Base-by-base conservation (phyloP, 305 asterid genomes). In the Salvia sclarea region DNA sequence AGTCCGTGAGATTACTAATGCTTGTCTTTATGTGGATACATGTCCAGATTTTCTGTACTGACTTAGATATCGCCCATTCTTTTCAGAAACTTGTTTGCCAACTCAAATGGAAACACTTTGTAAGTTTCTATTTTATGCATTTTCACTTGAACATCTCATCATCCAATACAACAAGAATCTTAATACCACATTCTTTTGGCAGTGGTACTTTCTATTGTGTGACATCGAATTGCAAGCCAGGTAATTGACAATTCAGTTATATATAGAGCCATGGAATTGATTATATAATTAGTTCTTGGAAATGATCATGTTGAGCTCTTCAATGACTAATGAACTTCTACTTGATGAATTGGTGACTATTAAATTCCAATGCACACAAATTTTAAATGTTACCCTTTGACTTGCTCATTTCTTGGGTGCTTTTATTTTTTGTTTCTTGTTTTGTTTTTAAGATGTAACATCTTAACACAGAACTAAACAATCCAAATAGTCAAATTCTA, bases 11-110 rank as follows among this genome's bases (percentile, higher is more conserved):
- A 79, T 57, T 75, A 20, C 33, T 57, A 18, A 53, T 12, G 1
- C 12, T 30, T n/a, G n/a, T n/a, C 13, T 40, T 21, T 16, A 20
- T 18, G 16, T 52, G 41, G 10, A 55, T 20, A 13, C 14, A 60
- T 24, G 22, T 61, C 18, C 38, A 54, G 35, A 68, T 35, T n/a
- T n/a, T n/a, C 14, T 33, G 40, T 16, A 41, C 48, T 38, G n/a
- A n/a, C n/a, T 2, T 30, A 54, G 11, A 14, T 30, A 6, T 55
- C n/a, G 8, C 14, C 63, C 14, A 33, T 21, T 9, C 16, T 35
- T 74, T 64, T 55, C 85, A 83, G 87, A 70, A 84, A 87, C 73
- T 75, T 84, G 83, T 84, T 84, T 61, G 86, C 88, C 55, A 80
- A 82, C 81, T 76, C 84, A 5, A 72, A 69, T 48, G 82, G 74